These are phyloP conservation scores for Blastocystis sp. DNA, from an alignment of 352 stramenopile species.

Conservation along the genomic window DNA sequence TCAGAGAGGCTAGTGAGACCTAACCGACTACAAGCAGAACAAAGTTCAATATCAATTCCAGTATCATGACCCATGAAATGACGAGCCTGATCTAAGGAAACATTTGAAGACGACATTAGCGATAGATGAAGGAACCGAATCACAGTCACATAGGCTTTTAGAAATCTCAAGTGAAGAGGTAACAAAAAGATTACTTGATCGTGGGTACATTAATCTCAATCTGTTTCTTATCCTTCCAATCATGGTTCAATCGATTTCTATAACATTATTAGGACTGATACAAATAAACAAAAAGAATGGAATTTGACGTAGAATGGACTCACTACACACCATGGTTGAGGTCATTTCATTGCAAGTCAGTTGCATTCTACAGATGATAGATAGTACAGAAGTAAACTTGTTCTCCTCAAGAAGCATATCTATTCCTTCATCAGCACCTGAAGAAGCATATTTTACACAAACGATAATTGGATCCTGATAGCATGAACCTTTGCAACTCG, in stretches of 20 bases:
- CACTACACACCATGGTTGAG: background rate
- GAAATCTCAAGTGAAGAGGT: background rate
- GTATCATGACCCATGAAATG: conserved; percentile 6
- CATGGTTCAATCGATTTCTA: background rate
- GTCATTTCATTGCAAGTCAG: background rate
- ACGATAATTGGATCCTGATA: background rate
- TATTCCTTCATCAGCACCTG: background rate
- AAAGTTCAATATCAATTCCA: conserved; percentile 44
- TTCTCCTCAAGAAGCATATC: conserved; percentile 8
- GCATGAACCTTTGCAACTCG: background rate
- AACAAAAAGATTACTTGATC: background rate
- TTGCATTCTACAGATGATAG: background rate
- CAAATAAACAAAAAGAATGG: background rate
- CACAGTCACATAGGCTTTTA: background rate
- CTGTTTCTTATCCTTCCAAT: conserved; percentile 14
- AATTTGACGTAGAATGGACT: background rate
- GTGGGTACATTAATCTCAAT: conserved; percentile 16
- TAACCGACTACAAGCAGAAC: background rate
- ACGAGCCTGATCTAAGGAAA: conserved; percentile 3
- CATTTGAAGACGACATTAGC: background rate
- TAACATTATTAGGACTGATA: background rate
- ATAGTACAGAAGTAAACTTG: background rate
- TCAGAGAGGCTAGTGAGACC: background rate
- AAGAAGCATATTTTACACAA: background rate
- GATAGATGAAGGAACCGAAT: conserved; percentile 36